Evolutionary conservation across 2,329 filamentous ascomycete species (phyloP).

Genomic region (Cercospora brassicicola): DNA sequence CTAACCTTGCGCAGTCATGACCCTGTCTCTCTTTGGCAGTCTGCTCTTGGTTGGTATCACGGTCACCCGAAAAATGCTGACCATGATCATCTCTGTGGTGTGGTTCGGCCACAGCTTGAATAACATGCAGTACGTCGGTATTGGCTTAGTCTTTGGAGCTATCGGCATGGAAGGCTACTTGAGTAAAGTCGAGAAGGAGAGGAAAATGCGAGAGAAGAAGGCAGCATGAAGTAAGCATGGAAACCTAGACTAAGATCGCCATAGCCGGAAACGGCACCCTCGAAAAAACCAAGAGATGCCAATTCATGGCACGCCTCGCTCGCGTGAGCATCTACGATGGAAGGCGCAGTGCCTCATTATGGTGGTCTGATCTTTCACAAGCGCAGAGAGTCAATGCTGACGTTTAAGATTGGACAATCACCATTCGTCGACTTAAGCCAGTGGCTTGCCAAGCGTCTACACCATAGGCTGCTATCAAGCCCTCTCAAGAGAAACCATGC

Average conservation of each 20-base stretch:
- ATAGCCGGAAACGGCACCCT: neutral
- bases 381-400: neutral
- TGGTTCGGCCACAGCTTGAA: slow-evolving; percentile 88
- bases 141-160: slow-evolving; percentile 89
- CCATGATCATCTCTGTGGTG: slow-evolving; percentile 94
- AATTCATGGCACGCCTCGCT: neutral
- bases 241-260: neutral
- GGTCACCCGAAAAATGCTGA: slow-evolving; percentile 98
- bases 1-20: slow-evolving; percentile 46
- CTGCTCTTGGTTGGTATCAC: slow-evolving; percentile 93
- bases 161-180: slow-evolving; percentile 88
- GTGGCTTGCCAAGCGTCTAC: neutral
- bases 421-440: neutral
- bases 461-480: neutral
- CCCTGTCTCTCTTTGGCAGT: slow-evolving; percentile 85
- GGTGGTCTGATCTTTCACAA: neutral
- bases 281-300: neutral
- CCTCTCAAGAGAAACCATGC: neutral
- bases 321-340: neutral
- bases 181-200: slow-evolving; percentile 76
- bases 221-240: slow-evolving; percentile 6
- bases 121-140: slow-evolving; percentile 90
- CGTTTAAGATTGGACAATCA: neutral
- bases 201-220: slow-evolving; percentile 67
- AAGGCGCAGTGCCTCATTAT: neutral